Conservation (phyloP, 805 yeast species). For the Hanseniaspora lachancei region DNA sequence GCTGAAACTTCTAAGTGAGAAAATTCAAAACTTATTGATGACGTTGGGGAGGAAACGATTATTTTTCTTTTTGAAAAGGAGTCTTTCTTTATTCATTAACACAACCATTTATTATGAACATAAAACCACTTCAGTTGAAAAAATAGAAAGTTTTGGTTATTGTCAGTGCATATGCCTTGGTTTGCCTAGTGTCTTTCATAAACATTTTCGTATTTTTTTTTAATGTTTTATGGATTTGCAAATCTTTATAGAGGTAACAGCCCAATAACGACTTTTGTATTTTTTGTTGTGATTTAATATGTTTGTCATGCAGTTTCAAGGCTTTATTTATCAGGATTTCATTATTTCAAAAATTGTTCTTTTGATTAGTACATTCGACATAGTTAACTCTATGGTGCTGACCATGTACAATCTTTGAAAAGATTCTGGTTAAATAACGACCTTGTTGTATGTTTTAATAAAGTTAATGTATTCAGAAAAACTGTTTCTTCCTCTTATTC, state of each 20-base stretch:
- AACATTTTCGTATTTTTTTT: conserved; percentile 1
- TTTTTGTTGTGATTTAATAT: neutral
- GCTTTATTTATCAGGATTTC: too few species aligned
- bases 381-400: too few species aligned
- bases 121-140: neutral
- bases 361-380: too few species aligned
- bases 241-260: neutral
- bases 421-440: too few species aligned
- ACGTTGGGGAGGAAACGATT: conserved; percentile 11
- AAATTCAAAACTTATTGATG: conserved; percentile 2
- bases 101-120: neutral
- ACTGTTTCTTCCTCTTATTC: neutral
- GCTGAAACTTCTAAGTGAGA: too few species aligned
- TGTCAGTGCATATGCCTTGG: conserved; percentile 4
- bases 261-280: conserved; percentile 2
- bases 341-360: too few species aligned
- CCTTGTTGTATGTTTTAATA: neutral
- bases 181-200: neutral
- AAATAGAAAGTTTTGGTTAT: conserved; percentile 1
- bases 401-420: too few species aligned
- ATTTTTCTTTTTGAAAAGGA: neutral
- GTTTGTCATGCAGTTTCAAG: neutral
- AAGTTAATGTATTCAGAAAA: conserved; percentile 1
- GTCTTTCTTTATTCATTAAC: neutral
- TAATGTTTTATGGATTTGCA: neutral